Evolutionary conservation across 164 flowering plant species (phyloP).

Genomic region (Sextonia rubra): DNA sequence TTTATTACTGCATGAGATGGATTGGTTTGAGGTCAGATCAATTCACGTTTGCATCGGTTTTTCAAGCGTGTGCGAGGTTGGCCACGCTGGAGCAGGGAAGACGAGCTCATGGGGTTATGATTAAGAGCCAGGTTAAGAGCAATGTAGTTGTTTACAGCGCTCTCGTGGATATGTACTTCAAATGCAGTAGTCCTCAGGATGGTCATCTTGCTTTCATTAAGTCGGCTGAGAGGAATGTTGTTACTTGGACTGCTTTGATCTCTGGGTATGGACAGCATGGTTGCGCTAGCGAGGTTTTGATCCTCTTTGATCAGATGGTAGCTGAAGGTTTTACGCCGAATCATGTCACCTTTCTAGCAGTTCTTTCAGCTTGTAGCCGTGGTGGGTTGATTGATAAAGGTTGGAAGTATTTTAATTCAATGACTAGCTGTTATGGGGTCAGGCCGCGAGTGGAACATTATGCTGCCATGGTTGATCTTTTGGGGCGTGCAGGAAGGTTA

Average conservation of each 20-base stretch:
- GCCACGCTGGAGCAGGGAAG: conserved; percentile 64
- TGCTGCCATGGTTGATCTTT: conserved; percentile 72
- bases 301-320: conserved; percentile 51
- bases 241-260: conserved; percentile 75
- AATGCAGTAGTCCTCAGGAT: conserved; percentile 51
- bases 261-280: conserved; percentile 77
- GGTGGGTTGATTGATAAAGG: conserved; percentile 65
- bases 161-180: conserved; percentile 82
- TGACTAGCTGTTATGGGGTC: conserved; percentile 58
- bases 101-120: conserved; percentile 54
- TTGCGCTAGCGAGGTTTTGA: conserved; percentile 50
- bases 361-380: conserved; percentile 74
- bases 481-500: conserved; percentile 73
- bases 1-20: conserved; percentile 51
- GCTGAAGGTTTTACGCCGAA: conserved; percentile 63
- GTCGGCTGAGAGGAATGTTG: conserved; percentile 48
- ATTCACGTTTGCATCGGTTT: conserved; percentile 73
- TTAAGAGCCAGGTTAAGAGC: conserved; percentile 42
- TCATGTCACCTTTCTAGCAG: conserved; percentile 66
- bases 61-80: conserved; percentile 63
- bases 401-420: conserved; percentile 45
- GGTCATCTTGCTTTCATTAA: conserved; percentile 51
- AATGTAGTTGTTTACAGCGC: conserved; percentile 77
- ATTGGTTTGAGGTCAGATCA: conserved; percentile 60
- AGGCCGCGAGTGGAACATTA: conserved; percentile 62